Conservation (phyloP, 2,329 filamentous ascomycete species). For the Calonectria crousiana region DNA sequence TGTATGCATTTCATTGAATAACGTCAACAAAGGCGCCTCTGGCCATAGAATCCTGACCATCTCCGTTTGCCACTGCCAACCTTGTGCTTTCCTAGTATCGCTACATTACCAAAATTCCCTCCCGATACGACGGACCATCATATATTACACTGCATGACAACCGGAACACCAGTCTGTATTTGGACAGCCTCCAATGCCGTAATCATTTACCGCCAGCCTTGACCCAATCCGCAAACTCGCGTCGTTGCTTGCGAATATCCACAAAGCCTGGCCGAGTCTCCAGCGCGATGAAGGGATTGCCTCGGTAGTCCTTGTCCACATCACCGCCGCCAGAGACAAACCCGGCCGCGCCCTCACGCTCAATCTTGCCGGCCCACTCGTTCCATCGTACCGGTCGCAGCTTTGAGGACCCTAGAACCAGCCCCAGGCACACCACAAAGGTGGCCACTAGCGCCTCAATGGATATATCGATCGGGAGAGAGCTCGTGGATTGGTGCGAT, state of each 20-base stretch:
- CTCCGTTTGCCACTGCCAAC: background rate
- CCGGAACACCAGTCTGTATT: background rate
- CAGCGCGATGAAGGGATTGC: slow-evolving; percentile 83
- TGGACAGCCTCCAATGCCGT: background rate
- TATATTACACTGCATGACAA: background rate
- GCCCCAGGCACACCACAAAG: slow-evolving; percentile 82
- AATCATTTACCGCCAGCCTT: slow-evolving; percentile 50
- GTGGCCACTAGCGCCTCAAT: slow-evolving; percentile 88
- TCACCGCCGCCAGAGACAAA: slow-evolving; percentile 70
- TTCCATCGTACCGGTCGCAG: slow-evolving; percentile 89
- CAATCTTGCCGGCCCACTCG: slow-evolving; percentile 86
- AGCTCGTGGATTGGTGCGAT: slow-evolving; percentile 55
- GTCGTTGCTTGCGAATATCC: slow-evolving; percentile 85
- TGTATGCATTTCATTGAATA: background rate
- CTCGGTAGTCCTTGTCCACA: slow-evolving; percentile 76
- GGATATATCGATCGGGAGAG: slow-evolving; percentile 86
- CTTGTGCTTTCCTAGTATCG: background rate
- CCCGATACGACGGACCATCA: background rate
- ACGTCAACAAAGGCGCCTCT: too few species aligned
- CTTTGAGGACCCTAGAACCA: slow-evolving; percentile 81
- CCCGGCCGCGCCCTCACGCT: slow-evolving; percentile 76
- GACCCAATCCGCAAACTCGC: slow-evolving; percentile 83
- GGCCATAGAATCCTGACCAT: background rate
- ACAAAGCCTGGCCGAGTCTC: slow-evolving; percentile 88
- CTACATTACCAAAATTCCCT: background rate